A percentile compares a stretch with the other conserved stretches of the same genome.
Conservation (phyloP, 2,329 filamentous ascomycete species). For the Claviceps digitariae region DNA sequence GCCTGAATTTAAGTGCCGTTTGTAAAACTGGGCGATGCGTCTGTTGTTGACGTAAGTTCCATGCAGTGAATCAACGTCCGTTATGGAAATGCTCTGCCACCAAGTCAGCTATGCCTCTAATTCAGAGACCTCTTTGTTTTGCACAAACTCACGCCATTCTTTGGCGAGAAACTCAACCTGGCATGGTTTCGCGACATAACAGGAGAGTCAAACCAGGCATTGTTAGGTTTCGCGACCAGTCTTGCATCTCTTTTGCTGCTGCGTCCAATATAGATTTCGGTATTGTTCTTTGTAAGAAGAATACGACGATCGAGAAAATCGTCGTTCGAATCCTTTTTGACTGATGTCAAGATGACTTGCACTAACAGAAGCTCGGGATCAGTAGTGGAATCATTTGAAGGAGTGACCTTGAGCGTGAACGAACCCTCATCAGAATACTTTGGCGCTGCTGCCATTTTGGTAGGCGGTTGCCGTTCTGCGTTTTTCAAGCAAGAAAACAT, state of each 20-base stretch:
- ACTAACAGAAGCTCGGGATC: constrained; percentile 10
- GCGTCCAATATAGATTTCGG: constrained; percentile 26
- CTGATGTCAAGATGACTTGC: constrained; percentile 16
- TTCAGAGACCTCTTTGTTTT: neutral
- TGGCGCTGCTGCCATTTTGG: constrained; percentile 2
- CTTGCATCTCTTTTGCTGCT: constrained; percentile 26
- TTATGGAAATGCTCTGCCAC: constrained; percentile 28
- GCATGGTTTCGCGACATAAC: constrained; percentile 62
- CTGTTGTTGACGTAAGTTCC: constrained; percentile 33
- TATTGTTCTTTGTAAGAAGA: constrained; percentile 18
- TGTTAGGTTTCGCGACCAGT: constrained; percentile 28
- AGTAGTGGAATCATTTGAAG: neutral
- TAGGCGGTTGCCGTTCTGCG: too few relatives aligned
- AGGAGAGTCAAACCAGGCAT: constrained; percentile 56
- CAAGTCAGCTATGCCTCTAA: constrained; percentile 9
- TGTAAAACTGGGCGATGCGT: constrained; percentile 9
- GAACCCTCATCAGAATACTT: constrained; percentile 6
- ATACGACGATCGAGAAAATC: constrained; percentile 16
- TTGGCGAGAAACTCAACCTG: constrained; percentile 30
- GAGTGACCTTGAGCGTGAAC: neutral
- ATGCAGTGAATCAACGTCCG: constrained; percentile 37
- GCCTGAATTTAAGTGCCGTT: constrained; percentile 12
- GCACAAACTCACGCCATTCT: constrained; percentile 26
- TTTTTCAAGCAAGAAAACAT: neutral
- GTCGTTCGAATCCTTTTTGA: constrained; percentile 10